Evolutionary conservation across 202 grass and related monocot species (phyloP), one percentile per base, ranked within the genome.

Genomic region (Hordeum pubiflorum): DNA sequence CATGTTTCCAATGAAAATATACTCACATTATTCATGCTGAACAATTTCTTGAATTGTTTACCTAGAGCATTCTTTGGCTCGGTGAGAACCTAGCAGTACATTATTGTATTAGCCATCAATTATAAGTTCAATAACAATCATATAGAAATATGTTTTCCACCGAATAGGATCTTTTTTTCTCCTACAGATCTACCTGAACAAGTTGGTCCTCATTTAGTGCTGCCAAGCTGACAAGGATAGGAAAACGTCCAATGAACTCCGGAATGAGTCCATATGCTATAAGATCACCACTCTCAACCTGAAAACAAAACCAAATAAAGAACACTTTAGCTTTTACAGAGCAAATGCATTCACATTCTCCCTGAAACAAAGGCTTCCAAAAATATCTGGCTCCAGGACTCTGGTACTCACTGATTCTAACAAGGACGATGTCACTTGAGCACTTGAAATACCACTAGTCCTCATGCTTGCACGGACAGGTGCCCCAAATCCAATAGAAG

Each of bases 401-500:
- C 37, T 80, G 24, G 32, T 79, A 74, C 92, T 90, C 55, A 99
- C 96, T n/a, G 90, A 96, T 91, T 96, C 92, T 59, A 99, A 81
- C 77, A 99, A 89, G 75, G 93, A 90, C 21, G 96, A 99, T 79
- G 92, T 94, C 85, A 96, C 80, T 79, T 89, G 86, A 77, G 96
- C 91, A 86, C 91, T 99, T 75, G 96, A 93, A 75, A 88, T 84
- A 57, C 86, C 90, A 85, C 96, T 87, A 40, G 83, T 69, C 83
- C 92, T 93, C 92, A 99, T 89, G 74, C 89, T 99, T 69, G 92
- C 83, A 76, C 96, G 92, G 10, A 99, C 89, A 79, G 92, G 96
- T 89, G 92, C 92, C 41, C 96, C 96, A 79, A 99, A 99, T 76
- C 96, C 96, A 83, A 99, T 99, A 67, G 96, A 99, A 80, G 96